Evolutionary conservation across 768 basidiomycete species (phyloP).

Genomic region (Auriscalpium vulgare): DNA sequence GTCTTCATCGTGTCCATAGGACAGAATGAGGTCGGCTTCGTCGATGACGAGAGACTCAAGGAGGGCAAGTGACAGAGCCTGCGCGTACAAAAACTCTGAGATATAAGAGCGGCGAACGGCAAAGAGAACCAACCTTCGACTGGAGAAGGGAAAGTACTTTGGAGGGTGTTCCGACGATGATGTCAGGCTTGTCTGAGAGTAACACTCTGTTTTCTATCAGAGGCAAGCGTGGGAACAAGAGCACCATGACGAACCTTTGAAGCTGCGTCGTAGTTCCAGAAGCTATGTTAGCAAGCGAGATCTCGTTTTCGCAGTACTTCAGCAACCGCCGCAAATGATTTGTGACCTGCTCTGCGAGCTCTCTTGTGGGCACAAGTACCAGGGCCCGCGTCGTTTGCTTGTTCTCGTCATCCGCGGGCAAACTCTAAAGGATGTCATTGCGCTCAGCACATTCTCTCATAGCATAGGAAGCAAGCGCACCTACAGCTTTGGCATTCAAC

Average conservation of each 20-base stretch:
- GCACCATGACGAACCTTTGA: constrained; percentile 47
- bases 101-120: not conserved
- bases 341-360: constrained; percentile 87
- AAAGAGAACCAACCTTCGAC: constrained; percentile 43
- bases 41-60: constrained; percentile 91
- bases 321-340: constrained; percentile 56
- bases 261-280: constrained; percentile 62
- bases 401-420: constrained; percentile 8
- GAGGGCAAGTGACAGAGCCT: constrained; percentile 58
- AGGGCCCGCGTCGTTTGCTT: constrained; percentile 62
- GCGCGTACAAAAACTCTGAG: not conserved
- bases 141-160: constrained; percentile 60
- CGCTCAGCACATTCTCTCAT: not conserved
- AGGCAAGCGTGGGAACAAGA: not conserved
- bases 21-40: constrained; percentile 94
- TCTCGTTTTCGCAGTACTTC: constrained; percentile 72
- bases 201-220: constrained; percentile 28
- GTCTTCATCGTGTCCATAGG: constrained; percentile 93
- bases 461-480: constrained; percentile 4
- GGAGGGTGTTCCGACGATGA: constrained; percentile 75
- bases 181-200: constrained; percentile 67
- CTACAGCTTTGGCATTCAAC: constrained; percentile 54
- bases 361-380: constrained; percentile 84
- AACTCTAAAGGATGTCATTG: not conserved
- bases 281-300: constrained; percentile 69